Evolutionary conservation across 805 yeast genomes (phyloP).

Genomic region (Hermanozyma aechmeae): DNA sequence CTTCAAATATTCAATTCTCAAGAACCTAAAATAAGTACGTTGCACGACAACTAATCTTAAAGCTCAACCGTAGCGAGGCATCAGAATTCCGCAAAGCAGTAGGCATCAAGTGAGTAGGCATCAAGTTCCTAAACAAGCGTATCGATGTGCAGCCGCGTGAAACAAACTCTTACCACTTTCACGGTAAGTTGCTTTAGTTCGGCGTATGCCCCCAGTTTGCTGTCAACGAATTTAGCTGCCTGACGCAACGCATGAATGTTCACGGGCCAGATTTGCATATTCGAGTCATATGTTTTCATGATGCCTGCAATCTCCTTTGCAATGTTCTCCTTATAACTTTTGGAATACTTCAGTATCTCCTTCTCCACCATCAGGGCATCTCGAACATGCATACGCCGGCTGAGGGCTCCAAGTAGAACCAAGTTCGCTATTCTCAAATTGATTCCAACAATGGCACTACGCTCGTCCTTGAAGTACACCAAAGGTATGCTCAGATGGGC

Average conservation of each 20-base stretch:
- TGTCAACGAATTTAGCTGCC: constrained; percentile 8
- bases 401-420: constrained; percentile 17
- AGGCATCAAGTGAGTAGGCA: too few relatives aligned
- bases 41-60: too few relatives aligned
- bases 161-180: constrained; percentile 8
- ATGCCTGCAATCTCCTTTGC: constrained; percentile 31
- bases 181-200: constrained; percentile 7
- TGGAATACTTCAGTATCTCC: constrained; percentile 16
- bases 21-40: too few relatives aligned
- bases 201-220: constrained; percentile 4
- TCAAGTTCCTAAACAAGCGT: too few relatives aligned
- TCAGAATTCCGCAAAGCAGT: too few relatives aligned
- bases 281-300: constrained; percentile 26
- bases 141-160: constrained; percentile 8
- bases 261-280: constrained; percentile 24
- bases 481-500: constrained; percentile 18
- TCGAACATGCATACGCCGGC: constrained; percentile 2
- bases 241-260: constrained; percentile 24
- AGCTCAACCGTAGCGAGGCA: too few relatives aligned
- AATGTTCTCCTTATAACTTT: constrained; percentile 14
- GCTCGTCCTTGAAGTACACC: constrained; percentile 26
- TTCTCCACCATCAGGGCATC: constrained; percentile 10
- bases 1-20: too few relatives aligned
- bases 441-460: constrained; percentile 22
- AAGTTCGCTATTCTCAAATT: constrained; percentile 22